Conservation (phyloP, 331 rosid genomes). For the Acacia concinna region DNA sequence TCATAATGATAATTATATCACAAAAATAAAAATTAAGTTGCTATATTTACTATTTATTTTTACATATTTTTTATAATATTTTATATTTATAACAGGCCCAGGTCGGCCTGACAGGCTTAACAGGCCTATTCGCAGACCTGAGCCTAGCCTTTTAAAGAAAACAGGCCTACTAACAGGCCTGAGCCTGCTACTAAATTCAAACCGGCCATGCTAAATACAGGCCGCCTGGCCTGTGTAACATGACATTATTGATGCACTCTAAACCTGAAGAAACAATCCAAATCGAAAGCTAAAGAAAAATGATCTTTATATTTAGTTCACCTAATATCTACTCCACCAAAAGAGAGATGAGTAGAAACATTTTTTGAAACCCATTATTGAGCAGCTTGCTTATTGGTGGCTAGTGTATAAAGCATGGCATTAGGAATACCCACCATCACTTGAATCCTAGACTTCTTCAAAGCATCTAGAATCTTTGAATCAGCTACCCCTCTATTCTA, state of each 20-base stretch:
- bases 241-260: not conserved
- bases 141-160: no score
- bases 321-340: constrained; percentile 75
- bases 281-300: not conserved
- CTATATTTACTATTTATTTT: no score
- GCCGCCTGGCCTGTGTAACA: not conserved
- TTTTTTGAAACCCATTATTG: constrained; percentile 92
- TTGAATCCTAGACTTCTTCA: constrained; percentile 73
- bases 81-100: no score
- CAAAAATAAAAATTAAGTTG: no score
- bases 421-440: constrained; percentile 97
- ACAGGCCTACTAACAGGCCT: no score
- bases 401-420: constrained; percentile 63
- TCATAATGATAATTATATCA: no score
- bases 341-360: constrained; percentile 61
- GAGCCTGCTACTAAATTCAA: no score
- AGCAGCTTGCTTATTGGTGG: constrained; percentile 62
- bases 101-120: no score
- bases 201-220: no score
- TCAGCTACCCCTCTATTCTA: no score
- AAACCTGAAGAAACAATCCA: constrained; percentile 2
- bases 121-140: no score
- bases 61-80: no score
- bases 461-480: constrained; percentile 49
- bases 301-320: not conserved